Base-by-base conservation (phyloP, 306 rosid species). In the Cicer judaicum region DNA sequence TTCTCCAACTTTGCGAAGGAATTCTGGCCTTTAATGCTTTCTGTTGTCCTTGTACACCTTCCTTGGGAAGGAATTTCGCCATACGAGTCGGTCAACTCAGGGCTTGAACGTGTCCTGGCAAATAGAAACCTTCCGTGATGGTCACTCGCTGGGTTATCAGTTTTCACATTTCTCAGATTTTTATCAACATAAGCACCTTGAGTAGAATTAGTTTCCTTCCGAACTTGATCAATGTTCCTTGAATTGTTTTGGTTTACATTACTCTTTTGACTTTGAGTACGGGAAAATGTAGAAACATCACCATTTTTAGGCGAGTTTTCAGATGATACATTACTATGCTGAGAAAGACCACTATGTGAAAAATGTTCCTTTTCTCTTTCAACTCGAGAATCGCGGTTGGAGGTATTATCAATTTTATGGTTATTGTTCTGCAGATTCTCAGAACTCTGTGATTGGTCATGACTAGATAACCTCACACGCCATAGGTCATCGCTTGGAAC, bases 51-150 rank as follows among this genome's bases (percentile, higher is more conserved):
- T 68, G 73, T 41, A 69, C n/a, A 74, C 84, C 88, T 88, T 84
- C 85, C 88, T 64, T 84, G 96, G 74, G 89, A 82, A 64, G 95
- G 75, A 83, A 85, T 84, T 81, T 88, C 97, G 68, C 92, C 85
- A 57, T 80, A 90, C 6, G 96, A 75, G 66, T 95, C 97, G 10
- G 96, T 92, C 72, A 95, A 89, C 88, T 95, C 99, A 29, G 99
- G 98, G 78, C 99, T 95, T 66, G 99, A 95, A 10, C 82, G 96
- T 56, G 99, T 95, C 85, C 99, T 89, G n/a, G 90, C 93, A 88
- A 92, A 89, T 47, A 86, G 87, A 80, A 89, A 87, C 81, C 82
- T 85, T 18, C 93, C 97, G 13, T 87, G 96, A 65, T 84, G 39
- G 64, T 90, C 98, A 80, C 68, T 81, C 42, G 72, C 77, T 68